Evolutionary conservation across 1,284 basidiomycete genomes (phyloP), one percentile per base, ranked within the genome.

Genomic region (Schizophyllum commune): DNA sequence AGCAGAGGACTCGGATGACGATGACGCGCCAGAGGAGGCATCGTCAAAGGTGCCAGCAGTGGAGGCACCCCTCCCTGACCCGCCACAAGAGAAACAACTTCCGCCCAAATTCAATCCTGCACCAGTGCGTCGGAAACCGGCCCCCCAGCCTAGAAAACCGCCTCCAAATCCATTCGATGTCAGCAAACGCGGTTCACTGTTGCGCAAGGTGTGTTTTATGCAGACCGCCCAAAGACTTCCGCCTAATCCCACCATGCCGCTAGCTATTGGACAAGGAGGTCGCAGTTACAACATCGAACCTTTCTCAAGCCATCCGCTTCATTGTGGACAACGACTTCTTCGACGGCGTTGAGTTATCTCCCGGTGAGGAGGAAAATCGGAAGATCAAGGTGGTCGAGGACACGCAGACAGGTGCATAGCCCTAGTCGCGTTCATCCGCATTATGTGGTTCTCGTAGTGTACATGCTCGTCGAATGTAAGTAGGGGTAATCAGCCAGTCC

Each of bases 271-370:
- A 89, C 20, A 91, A 89, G 11, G 96, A 98, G 69, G 94, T 98
- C 58, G 85, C 88, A 32, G 84, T 94, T 68, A 96, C 96, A 0
- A 83, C 97, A 4, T 94, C 92, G 1, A 96, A 97, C 72, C 79
- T 98, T 1, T 93, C 94, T 0, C 96, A 98, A 73, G 92, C 92
- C 1, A 92, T 98, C 68, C 87, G 86, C 34, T 99, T 98, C 73
- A 74, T 98, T 15, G 93, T 94, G 1, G 90, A 93, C 64, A 99
- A 99, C 67, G 86, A 94, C 68, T 96, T 96, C 76, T 77, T 99
- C 15, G 76, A 82, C 56, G 83, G 84, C 56, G 94, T 98, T 0
- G 96, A 98, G 73, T 74, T 90, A 20, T 82, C 81, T 55, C 86
- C 89, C 13, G 96, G 96, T 0, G 84, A 94, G 68, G 89, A 83